Base-by-base conservation (phyloP, 805 yeast species). In the Myxozyma lipomycoides region DNA sequence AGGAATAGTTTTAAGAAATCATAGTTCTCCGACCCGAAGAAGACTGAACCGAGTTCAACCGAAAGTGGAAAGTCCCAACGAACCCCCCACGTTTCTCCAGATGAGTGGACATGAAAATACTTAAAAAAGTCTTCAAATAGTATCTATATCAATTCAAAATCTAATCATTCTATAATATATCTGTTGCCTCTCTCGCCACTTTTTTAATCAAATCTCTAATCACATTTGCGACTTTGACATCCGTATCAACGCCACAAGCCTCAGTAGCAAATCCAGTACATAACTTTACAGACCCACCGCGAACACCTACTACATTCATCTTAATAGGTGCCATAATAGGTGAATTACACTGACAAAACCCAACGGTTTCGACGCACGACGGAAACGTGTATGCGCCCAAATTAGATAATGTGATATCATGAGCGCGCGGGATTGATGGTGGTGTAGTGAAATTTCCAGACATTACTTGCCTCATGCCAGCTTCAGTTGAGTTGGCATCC, bases 331-430 rank as follows among this genome's bases (percentile, higher is more conserved):
- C 40, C 18, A 38, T 45, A 22, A 41, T 39, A n/a, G 23, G 22
- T 15, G 49, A 46, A 30, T 35, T 39, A 4, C 49, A 44, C 36
- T 50, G 54, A 21, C 47, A 32, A 28, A 50, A 50, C 4, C 54
- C 54, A 4, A 38, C 40, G 15, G 24, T 17, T 15, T 24, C 12
- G 10, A 24, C 48, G 9, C 34, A 24, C 6, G n/a, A 23, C 3
- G 43, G 30, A 25, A 45, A 50, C 5, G 32, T 18, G 21, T 30
- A 23, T 12, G 50, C 49, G 3, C 54, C 54, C 23, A 50, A 18
- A 28, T 50, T 50, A 4, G 54, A 50, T n/a, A 50, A 18, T 21
- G 41, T 46, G 21, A 50, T n/a, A 28, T 45, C 50, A 2, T 17
- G 17, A 1, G 30, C 42, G 12, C 54, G 43, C 7, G 12, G 24